Base-by-base conservation (phyloP, 192 early-diverging fungal genomes). In the Geranomyces variabilis region DNA sequence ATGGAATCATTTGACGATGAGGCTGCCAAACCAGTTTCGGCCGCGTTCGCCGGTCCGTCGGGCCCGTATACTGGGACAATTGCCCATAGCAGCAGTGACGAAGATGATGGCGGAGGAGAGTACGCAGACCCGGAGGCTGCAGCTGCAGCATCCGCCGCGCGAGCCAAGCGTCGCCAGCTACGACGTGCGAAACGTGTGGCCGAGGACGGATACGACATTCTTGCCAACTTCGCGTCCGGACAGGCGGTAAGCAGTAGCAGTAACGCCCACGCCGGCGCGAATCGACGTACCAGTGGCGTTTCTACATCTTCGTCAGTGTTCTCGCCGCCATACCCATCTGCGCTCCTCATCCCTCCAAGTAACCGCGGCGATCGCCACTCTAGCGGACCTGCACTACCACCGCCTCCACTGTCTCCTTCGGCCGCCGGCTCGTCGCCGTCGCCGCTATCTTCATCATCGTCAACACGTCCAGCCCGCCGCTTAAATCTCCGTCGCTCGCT, bases 1-100 rank as follows among this genome's bases (percentile, higher is more conserved):
- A 89, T 96, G 83, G 88, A 93, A 71, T 78, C 86, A 0, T 93
- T 91, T 75, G 90, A 94, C 63, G 90, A 92, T 55, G 87, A 90
- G 28, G 87, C 90, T 1, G 78, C 84, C 3, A 92, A 95, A 77
- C 95, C 97, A 21, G 90, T 99, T 2, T 92, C 91, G 43, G 91
- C 96, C 0, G 90, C 91, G 10, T 99, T 97, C 71, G 89, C 90
- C 7, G 94, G 92, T 2, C 87, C 70, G 6, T 33, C 41, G 17
- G 71, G 70, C 26, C 30, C 8, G 6, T 47, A 61, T 59, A 46
- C 75, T 9, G 79, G 71, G 17, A 64, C 77, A n/a, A 65, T 63
- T 5, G 83, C 70, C 13, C 77, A 75, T 12, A 63, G 66, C 14
- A 77, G 55, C 22, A 26, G 29, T 1, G 74, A 66, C 43, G 63